Percentiles rank a stretch among this genome's conserved stretches.
Evolutionary conservation across 441 rosid species (phyloP).

Genomic region (Adansonia rubrostipa): DNA sequence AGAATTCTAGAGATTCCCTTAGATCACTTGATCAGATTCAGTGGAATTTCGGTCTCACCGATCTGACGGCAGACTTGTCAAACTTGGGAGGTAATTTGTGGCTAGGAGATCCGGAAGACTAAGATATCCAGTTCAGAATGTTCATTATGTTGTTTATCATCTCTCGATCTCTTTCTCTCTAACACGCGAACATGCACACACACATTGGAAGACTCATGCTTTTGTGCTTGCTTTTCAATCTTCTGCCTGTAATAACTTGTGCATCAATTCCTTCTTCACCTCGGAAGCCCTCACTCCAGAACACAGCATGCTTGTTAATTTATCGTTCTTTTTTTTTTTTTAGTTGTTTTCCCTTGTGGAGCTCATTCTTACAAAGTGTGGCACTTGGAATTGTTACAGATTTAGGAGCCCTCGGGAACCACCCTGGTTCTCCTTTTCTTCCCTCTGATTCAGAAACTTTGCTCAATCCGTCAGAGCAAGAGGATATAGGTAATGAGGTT

Average conservation of each 20-base stretch:
- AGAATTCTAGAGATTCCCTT: slow-evolving; percentile 67
- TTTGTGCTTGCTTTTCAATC: not conserved
- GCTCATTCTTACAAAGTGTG: slow-evolving; percentile 15
- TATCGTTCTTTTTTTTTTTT: not conserved
- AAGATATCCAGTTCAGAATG: not conserved
- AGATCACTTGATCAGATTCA: slow-evolving; percentile 86
- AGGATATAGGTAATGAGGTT: slow-evolving; percentile 71
- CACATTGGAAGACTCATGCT: not conserved
- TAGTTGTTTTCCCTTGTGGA: not conserved
- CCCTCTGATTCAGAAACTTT: slow-evolving; percentile 95
- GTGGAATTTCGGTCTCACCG: slow-evolving; percentile 92
- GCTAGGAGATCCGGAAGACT: not conserved
- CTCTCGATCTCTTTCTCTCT: not conserved
- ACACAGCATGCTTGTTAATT: not conserved
- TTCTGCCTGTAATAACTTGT: not conserved
- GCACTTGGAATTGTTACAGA: slow-evolving; percentile 54
- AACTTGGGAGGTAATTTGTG: slow-evolving; percentile 81
- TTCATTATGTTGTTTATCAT: not conserved
- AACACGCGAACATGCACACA: not conserved
- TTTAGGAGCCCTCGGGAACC: slow-evolving; percentile 88
- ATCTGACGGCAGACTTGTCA: slow-evolving; percentile 86
- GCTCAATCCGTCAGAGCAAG: slow-evolving; percentile 86
- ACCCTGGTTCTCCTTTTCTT: slow-evolving; percentile 94
- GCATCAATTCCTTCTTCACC: not conserved
- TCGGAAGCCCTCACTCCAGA: not conserved